These are phyloP conservation scores for Daedaleopsis nitida DNA, from an alignment of 768 basidiomycete species.

Conservation along the genomic window DNA sequence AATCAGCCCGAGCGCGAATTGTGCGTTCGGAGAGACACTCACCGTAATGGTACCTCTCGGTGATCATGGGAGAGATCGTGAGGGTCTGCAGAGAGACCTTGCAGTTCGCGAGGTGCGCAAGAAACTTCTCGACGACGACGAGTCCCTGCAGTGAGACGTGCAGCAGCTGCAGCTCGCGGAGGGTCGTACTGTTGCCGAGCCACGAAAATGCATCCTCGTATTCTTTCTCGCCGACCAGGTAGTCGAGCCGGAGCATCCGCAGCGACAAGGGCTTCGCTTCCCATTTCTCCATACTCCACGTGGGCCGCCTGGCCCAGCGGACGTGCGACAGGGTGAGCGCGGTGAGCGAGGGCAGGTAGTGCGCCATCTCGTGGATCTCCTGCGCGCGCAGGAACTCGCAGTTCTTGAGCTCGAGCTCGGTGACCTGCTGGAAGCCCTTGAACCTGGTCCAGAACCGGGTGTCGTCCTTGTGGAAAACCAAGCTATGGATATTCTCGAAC, in stretches of 20 bases:
- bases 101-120: background rate
- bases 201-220: background rate
- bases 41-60: background rate
- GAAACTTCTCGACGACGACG: background rate
- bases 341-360: background rate
- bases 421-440: background rate
- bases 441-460: background rate
- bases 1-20: background rate
- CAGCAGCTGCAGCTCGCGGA: background rate
- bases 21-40: background rate
- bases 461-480: background rate
- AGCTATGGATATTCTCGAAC: background rate
- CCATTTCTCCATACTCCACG: background rate
- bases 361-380: background rate
- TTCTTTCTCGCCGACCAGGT: background rate
- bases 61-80: background rate
- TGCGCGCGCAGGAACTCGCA: background rate
- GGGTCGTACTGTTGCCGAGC: background rate
- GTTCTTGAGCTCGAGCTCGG: background rate
- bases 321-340: background rate
- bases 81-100: background rate
- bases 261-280: background rate
- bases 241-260: background rate
- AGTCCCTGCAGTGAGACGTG: background rate
- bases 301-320: background rate